These are phyloP conservation scores for Boletus subparvulus DNA, from an alignment of 768 basidiomycete species.

Conservation along the genomic window DNA sequence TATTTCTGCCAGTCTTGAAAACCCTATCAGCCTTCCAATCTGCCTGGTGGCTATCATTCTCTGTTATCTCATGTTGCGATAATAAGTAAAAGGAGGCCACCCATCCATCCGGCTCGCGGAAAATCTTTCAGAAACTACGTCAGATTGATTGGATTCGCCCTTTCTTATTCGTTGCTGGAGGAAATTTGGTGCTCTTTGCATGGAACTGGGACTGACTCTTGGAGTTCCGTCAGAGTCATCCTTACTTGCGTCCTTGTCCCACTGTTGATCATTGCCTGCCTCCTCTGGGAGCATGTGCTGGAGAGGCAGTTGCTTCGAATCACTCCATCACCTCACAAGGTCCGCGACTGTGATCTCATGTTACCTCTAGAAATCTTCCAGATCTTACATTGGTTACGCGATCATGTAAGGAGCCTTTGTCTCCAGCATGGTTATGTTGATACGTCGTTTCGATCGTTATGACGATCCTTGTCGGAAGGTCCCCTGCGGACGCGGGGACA, in stretches of 20 bases:
- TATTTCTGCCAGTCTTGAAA: neutral
- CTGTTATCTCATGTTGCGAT: neutral
- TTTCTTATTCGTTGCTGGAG: neutral
- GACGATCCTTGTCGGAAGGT: neutral
- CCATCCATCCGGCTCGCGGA: neutral
- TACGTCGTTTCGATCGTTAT: neutral
- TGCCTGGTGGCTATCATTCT: neutral
- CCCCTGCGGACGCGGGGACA: neutral
- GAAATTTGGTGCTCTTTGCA: neutral
- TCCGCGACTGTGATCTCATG: neutral
- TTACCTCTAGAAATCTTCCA: neutral
- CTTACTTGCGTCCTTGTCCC: neutral
- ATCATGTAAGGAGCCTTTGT: neutral
- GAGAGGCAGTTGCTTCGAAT: neutral
- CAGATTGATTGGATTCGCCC: neutral
- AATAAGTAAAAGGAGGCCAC: neutral
- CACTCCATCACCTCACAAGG: neutral
- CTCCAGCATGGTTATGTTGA: neutral
- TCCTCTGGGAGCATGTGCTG: neutral
- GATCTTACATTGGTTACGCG: neutral
- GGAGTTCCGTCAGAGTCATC: neutral
- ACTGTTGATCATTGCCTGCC: neutral
- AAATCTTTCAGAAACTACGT: neutral
- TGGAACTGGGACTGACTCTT: neutral
- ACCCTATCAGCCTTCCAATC: neutral